Evolutionary conservation across 495 filamentous ascomycete genomes (phyloP), one percentile per base, ranked within the genome.

Genomic region (Penicillium paxilli): DNA sequence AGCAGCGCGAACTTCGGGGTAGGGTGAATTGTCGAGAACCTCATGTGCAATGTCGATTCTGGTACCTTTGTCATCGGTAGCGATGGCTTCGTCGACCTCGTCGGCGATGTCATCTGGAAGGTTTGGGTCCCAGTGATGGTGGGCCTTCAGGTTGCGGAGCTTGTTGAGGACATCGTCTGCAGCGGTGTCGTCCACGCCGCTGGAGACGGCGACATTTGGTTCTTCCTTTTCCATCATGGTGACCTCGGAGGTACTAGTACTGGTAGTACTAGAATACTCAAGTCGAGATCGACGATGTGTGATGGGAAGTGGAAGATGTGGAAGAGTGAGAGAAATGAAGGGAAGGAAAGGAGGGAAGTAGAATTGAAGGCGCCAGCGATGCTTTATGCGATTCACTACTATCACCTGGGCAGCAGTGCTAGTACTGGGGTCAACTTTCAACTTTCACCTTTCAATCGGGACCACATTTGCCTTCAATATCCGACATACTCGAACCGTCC

Each of bases 41-140:
- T 82, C 80, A 41, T 80, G 71, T 40, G 83, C 80, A 47, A 87
- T 72, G 38, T 76, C 79, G 38, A 75, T 65, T 20, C 79, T 77
- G 35, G 79, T 74, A 50, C 80, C 79, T 25, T 75, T 66, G 66
- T 87, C 78, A 26, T 68, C 58, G 1, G 77, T 77, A 47, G 78
- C 63, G n/a, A 87, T 73, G 11, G 80, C 83, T 22, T 80, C 75
- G 22, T 86, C 81, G 37, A 88, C 76, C 57, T 81, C 82, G 44
- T 85, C 76, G 46, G 80, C 66, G 22, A 87, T 76, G 37, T 88
- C 81, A 33, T 84, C 68, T 9, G 84, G 80, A 38, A 91, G 54
- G 59, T 91, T 89, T 14, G 86, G 85, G 54, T 91, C 87, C 76
- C 87, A 82, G 51, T 81, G 78, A 51, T 88, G 86, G 50, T 80